Conservation (phyloP, 1,284 basidiomycete species). For the Rhodotorula sp. region DNA sequence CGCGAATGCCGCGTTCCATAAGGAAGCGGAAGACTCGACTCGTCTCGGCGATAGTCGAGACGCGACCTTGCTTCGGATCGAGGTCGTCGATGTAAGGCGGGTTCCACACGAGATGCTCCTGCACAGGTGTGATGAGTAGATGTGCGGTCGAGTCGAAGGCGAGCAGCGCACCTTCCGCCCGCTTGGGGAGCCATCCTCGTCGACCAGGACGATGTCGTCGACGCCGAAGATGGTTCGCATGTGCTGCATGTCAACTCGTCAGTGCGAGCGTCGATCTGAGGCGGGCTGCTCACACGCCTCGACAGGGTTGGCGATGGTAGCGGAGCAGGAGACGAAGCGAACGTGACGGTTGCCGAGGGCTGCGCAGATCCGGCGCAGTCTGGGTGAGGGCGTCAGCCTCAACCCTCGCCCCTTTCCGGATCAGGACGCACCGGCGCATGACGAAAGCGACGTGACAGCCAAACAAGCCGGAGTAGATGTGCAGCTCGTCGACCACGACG, state of each 20-base stretch:
- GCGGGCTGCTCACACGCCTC: conserved; percentile 42
- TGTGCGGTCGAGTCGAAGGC: neutral
- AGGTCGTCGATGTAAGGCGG: conserved; percentile 64
- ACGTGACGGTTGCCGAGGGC: conserved; percentile 72
- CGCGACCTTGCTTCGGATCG: conserved; percentile 61
- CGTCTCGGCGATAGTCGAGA: conserved; percentile 68
- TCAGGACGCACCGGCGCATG: conserved; percentile 56
- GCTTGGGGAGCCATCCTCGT: conserved; percentile 78
- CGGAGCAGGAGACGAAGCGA: conserved; percentile 81
- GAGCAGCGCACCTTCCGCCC: conserved; percentile 63
- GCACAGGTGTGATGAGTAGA: neutral
- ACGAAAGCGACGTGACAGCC: conserved; percentile 72
- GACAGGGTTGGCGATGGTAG: conserved; percentile 75
- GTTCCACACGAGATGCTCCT: conserved; percentile 65
- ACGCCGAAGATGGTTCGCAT: conserved; percentile 75
- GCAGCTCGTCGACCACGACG: conserved; percentile 67
- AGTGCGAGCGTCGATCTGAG: neutral
- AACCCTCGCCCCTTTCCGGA: too few species aligned
- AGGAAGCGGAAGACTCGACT: conserved; percentile 73
- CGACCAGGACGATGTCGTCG: conserved; percentile 66
- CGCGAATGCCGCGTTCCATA: conserved; percentile 75
- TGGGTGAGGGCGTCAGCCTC: conserved; percentile 36
- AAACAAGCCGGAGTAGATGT: conserved; percentile 46
- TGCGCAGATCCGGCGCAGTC: conserved; percentile 71
- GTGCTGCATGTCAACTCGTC: conserved; percentile 52